Evolutionary conservation across 2,329 filamentous ascomycete species (phyloP).

Genomic region (Chrysoporthe austroafricana): DNA sequence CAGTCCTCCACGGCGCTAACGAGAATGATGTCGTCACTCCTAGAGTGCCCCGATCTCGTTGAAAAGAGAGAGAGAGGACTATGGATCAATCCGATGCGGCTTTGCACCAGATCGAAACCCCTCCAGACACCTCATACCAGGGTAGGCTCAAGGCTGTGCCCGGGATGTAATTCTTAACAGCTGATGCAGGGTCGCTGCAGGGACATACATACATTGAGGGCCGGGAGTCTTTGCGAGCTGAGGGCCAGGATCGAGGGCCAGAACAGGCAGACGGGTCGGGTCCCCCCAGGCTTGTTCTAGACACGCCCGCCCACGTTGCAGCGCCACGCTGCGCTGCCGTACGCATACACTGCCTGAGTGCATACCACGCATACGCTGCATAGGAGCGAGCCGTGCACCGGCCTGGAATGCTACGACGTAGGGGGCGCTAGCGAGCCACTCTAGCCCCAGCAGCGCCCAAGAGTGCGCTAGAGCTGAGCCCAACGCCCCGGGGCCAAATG

Average conservation of each 20-base stretch:
- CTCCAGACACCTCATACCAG: neutral
- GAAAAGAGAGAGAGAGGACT: neutral
- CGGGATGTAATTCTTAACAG: neutral
- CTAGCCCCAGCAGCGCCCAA: neutral
- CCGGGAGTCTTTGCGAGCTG: neutral
- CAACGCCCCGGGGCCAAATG: neutral
- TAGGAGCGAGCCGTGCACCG: neutral
- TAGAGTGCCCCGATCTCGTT: neutral
- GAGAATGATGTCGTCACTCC: neutral
- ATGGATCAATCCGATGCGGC: neutral
- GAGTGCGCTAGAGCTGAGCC: neutral
- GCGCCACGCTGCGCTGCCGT: neutral
- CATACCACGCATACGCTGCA: neutral
- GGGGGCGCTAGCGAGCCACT: neutral
- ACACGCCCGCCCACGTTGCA: neutral
- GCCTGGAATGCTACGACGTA: conserved; percentile 1
- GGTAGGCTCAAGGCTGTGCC: no score
- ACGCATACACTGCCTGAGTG: no score
- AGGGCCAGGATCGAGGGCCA: neutral
- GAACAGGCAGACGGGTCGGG: neutral
- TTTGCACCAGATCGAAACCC: neutral
- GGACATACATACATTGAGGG: neutral
- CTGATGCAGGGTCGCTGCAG: conserved; percentile 6
- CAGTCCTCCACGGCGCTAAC: no score
- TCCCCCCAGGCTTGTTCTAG: neutral